Percentiles rank a stretch among this genome's conserved stretches.
phyloP scores from a whole-genome alignment of 768 basidiomycete species.

The Filobasidium floriforme region DNA sequence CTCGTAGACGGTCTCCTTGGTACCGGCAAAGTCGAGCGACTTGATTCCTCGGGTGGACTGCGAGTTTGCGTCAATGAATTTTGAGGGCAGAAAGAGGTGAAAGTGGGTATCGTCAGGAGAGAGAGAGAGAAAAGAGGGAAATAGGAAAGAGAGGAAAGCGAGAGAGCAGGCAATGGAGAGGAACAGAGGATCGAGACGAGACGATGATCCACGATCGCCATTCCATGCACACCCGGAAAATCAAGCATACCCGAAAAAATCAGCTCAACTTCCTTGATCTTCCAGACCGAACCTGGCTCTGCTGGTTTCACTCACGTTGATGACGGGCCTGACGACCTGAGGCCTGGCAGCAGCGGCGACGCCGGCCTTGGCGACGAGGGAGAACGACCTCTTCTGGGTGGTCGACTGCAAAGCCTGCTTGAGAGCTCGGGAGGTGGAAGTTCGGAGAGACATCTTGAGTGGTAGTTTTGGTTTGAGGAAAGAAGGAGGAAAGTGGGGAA shows the following conservation, averaged over 20 bases:
- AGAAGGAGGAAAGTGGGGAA: too few relatives aligned
- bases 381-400: conserved; percentile 41
- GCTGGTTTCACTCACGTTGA: conserved; percentile 30
- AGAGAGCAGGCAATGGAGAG: conserved; percentile 1
- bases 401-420: conserved; percentile 36
- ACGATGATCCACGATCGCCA: not conserved
- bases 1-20: conserved; percentile 88
- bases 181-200: not conserved
- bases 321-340: conserved; percentile 30
- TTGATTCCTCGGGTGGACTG: conserved; percentile 68
- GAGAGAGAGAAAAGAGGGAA: not conserved
- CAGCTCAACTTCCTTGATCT: too few relatives aligned
- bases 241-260: too few relatives aligned
- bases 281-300: too few relatives aligned
- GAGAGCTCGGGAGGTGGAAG: conserved; percentile 38
- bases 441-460: conserved; percentile 39
- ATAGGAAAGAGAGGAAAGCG: not conserved
- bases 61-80: not conserved
- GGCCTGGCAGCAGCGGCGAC: conserved; percentile 28
- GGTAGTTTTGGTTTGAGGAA: not conserved
- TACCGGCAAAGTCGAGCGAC: conserved; percentile 93
- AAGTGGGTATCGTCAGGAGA: not conserved
- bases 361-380: conserved; percentile 35
- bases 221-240: not conserved
- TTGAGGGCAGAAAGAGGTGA: conserved; percentile 7